Base-by-base conservation (phyloP, 2,329 filamentous ascomycete species). In the Microsporum audouinii region DNA sequence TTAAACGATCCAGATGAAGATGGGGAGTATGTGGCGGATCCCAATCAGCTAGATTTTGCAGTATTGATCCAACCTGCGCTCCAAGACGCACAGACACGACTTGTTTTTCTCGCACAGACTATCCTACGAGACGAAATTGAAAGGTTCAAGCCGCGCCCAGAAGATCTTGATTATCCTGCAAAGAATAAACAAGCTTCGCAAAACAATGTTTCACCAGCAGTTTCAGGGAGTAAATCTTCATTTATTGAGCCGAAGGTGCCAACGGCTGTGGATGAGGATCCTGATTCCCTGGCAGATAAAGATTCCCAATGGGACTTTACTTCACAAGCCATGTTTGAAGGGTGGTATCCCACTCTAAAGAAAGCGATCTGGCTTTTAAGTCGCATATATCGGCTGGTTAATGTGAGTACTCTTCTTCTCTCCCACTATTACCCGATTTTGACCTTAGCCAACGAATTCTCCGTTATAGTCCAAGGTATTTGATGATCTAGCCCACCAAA, bases 401-500 rank as follows among this genome's bases (percentile, higher is more conserved):
- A 88, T 68, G 84, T 84, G 75, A 62, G 17, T 43, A 47, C 29
- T 12, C 58, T 23, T 23, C 31, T 5, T 27, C 23, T 4, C 14
- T 34, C n/a, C 10, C 38, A 5, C 17, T 27, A 49, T 47, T 34
- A 31, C 57, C 45, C 51, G 57, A 14, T 43, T 45, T 38, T 69
- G 60, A 70, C 63, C 59, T 33, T 61, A 45, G 63, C 34, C 33
- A 57, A 45, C 51, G 47, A 17, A 59, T 70, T 68, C 65, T 65
- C 65, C 62, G 17, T 61, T 65, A 23, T 60, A 84, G 81, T 84
- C 84, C 61, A 83, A 82, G 27, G 83, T 88, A 45, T 88, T 88
- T 68, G 85, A 88, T 66, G 86, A 89, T 66, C 78, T 89, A 2
- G 86, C 86, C 4, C 87, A 89, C 70, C 85, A 85, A 68, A 94